These are phyloP conservation scores for Abrus precatorius DNA, from an alignment of 306 rosid species.

Conservation along the genomic window DNA sequence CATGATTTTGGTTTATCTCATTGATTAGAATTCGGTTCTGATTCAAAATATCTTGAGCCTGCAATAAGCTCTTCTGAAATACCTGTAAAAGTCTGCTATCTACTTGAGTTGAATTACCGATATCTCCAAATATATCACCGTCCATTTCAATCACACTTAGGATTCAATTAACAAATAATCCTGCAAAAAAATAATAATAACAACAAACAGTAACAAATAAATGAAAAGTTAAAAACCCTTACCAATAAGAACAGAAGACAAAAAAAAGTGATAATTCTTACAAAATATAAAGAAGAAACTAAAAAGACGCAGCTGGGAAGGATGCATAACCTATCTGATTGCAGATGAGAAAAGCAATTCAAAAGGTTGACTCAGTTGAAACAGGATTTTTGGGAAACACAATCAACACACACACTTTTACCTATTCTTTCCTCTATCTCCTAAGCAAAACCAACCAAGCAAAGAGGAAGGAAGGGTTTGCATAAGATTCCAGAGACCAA, in stretches of 20 bases:
- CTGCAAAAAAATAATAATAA: constrained; percentile 54
- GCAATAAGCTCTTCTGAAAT: constrained; percentile 86
- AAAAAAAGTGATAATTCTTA: constrained; percentile 25
- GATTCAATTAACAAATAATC: constrained; percentile 50
- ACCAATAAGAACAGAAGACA: constrained; percentile 33
- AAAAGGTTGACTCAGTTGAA: constrained; percentile 41
- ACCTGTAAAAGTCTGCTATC: constrained; percentile 74
- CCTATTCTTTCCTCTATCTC: constrained; percentile 52
- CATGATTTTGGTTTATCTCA: constrained; percentile 92
- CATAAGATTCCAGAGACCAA: constrained; percentile 51
- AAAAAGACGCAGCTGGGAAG: constrained; percentile 6
- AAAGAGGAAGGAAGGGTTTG: constrained; percentile 48
- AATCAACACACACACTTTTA: constrained; percentile 41
- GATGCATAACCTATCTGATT: constrained; percentile 47
- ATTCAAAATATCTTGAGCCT: constrained; percentile 91
- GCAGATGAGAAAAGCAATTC: constrained; percentile 44
- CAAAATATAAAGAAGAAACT: constrained; percentile 37
- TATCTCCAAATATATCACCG: constrained; percentile 71
- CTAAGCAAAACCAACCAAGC: constrained; percentile 64
- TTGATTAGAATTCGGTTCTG: constrained; percentile 87
- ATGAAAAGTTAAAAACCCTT: constrained; percentile 11
- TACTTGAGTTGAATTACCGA: constrained; percentile 68
- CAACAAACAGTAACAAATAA: constrained; percentile 41
- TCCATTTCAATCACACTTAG: constrained; percentile 63
- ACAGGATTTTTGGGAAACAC: constrained; percentile 44